Conservation (phyloP, 2,329 filamentous ascomycete species). For the Botrytis porri region DNA sequence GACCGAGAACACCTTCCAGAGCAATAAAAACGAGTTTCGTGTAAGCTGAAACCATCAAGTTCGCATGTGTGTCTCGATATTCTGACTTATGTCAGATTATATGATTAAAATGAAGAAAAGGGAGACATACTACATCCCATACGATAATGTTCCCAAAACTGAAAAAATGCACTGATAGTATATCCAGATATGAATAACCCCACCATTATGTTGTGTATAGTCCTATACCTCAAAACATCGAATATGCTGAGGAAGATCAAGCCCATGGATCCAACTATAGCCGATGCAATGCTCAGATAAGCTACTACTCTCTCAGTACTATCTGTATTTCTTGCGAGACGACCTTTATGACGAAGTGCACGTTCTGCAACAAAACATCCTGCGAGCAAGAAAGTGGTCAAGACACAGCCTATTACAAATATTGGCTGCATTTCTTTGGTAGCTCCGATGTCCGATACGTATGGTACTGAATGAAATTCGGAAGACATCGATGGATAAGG, state of each 20-base stretch:
- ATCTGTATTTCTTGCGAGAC: slow-evolving; percentile 71
- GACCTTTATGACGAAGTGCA: slow-evolving; percentile 77
- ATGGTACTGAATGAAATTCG: slow-evolving; percentile 58
- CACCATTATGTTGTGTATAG: slow-evolving; percentile 73
- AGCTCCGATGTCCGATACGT: slow-evolving; percentile 67
- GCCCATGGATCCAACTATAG: slow-evolving; percentile 72
- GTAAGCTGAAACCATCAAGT: slow-evolving; percentile 60
- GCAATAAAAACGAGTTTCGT: slow-evolving; percentile 69
- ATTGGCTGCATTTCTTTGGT: slow-evolving; percentile 62
- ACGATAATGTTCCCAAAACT: slow-evolving; percentile 84
- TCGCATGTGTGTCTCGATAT: slow-evolving; percentile 14
- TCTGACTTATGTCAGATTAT: not conserved
- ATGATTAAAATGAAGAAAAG: not conserved
- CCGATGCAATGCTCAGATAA: slow-evolving; percentile 60
- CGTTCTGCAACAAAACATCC: slow-evolving; percentile 77
- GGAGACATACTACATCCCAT: slow-evolving; percentile 64
- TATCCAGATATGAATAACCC: slow-evolving; percentile 82
- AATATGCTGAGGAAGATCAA: slow-evolving; percentile 83
- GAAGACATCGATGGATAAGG: slow-evolving; percentile 60
- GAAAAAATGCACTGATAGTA: slow-evolving; percentile 77
- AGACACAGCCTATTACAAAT: slow-evolving; percentile 68
- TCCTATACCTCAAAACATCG: slow-evolving; percentile 68
- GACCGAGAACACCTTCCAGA: slow-evolving; percentile 81
- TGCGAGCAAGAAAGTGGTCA: slow-evolving; percentile 79
- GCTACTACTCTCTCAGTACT: slow-evolving; percentile 61